These are phyloP conservation scores for Cronartium ribicola DNA, from an alignment of 1,284 basidiomycete genomes.

Conservation along the genomic window DNA sequence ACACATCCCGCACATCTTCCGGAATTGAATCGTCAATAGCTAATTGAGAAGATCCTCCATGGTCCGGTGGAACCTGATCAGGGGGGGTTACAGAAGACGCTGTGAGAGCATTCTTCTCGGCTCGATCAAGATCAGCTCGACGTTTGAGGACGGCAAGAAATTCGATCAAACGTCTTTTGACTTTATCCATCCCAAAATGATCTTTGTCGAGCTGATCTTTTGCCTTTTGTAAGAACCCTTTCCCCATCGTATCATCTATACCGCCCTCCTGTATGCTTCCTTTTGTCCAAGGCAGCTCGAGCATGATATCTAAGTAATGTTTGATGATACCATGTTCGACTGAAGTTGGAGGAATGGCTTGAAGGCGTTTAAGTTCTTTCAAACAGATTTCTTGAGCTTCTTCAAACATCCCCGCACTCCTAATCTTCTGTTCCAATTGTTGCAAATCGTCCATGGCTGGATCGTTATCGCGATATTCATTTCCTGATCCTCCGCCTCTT, in stretches of 20 bases:
- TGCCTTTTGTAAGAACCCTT: constrained; percentile 48
- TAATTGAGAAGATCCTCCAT: background rate
- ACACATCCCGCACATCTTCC: background rate
- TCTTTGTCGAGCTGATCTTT: constrained; percentile 53
- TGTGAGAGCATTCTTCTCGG: background rate
- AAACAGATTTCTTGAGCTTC: constrained; percentile 46
- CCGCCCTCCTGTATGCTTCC: constrained; percentile 45
- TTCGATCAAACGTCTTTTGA: constrained; percentile 55
- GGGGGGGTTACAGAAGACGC: background rate
- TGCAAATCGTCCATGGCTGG: constrained; percentile 45
- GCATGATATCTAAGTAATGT: constrained; percentile 52
- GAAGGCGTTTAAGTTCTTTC: constrained; percentile 48
- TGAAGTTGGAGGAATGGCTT: constrained; percentile 47
- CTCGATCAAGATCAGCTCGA: constrained; percentile 47
- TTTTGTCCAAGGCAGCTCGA: constrained; percentile 52
- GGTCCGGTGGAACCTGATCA: background rate
- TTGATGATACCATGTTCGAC: constrained; percentile 49
- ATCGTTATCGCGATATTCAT: background rate
- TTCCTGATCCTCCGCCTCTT: background rate
- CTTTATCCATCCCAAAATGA: constrained; percentile 55
- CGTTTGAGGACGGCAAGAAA: constrained; percentile 54
- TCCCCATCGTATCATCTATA: constrained; percentile 39
- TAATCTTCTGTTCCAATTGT: constrained; percentile 45
- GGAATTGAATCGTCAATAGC: background rate
- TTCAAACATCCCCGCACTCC: constrained; percentile 45